These are phyloP conservation scores for Penicillium sp. DNA, from an alignment of 2,329 filamentous ascomycete species.

Conservation along the genomic window DNA sequence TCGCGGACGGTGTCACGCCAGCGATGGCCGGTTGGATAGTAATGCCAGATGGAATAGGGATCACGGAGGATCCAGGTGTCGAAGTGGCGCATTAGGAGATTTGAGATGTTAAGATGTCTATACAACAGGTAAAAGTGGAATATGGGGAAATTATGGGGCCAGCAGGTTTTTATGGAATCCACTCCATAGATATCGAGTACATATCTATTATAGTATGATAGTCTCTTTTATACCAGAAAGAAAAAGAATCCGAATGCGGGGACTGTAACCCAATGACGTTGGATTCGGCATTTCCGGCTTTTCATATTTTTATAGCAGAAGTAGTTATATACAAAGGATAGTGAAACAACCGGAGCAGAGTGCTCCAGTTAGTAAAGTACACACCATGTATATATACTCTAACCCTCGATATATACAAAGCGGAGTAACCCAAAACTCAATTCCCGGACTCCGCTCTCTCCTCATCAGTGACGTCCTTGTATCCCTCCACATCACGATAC, in stretches of 20 bases:
- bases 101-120: no score
- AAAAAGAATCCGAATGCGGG: constrained; percentile 1
- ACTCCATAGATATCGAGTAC: not conserved
- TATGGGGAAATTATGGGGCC: constrained; percentile 14
- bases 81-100: constrained; percentile 31
- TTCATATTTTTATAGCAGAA: not conserved
- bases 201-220: no score
- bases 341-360: not conserved
- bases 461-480: constrained; percentile 6
- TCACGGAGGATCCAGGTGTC: constrained; percentile 40
- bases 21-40: constrained; percentile 35
- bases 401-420: no score
- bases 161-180: constrained; percentile 4
- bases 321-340: no score
- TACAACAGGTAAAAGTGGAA: not conserved
- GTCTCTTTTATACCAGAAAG: no score
- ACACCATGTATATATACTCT: not conserved
- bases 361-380: not conserved
- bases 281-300: not conserved
- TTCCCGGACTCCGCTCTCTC: constrained; percentile 1
- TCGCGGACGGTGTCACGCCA: constrained; percentile 38
- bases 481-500: constrained; percentile 5
- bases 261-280: constrained; percentile 29
- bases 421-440: constrained; percentile 7
- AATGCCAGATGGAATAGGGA: constrained; percentile 41